Evolutionary conservation across 768 basidiomycete species (phyloP), one percentile per base, ranked within the genome.

Genomic region (Dacryopinax primogenitus): DNA sequence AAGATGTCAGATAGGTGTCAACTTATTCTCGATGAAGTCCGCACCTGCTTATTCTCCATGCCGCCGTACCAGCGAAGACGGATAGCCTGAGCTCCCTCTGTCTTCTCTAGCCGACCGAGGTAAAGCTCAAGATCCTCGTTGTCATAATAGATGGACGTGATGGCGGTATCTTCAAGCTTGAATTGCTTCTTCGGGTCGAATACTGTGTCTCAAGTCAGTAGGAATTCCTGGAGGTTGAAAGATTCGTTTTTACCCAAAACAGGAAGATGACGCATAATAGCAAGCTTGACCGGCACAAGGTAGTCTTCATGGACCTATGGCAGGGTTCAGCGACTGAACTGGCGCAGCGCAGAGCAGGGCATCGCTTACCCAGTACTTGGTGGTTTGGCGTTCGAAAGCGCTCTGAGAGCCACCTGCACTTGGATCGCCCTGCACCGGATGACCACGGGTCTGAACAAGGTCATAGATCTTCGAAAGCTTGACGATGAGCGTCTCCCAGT

Each of bases 41-140:
- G 69, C 66, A 90, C 91, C 13, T 86, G 90, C 73, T 88, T 92
- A 62, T 81, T 83, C 66, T 84, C 81, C 65, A 84, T 83, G 72
- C 92, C 93, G 12, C 96, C 96, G 72, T 99, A 99, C 96, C 96
- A 98, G 35, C 96, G 84, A 67, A 99, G 77, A 51, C 96, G 91
- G 66, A 99, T 83, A 16, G 96, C 96, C 74, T 99, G 92, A 1
- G 96, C 96, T 1, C 96, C 96, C 77, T 98, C 96, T 0, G 93
- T 96, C 81, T 99, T 99, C 76, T 99, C 96, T 37, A 98, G 78
- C 26, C 96, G 86, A 44, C 96, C 96, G 13, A 99, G 86, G 71
- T 99, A 99, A 3, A 99, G 80, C 64, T 98, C 95, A 36, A 98
- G 83, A 39, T 94, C 87, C 72, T 95, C 90, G 70, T 96, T 93